phyloP scores from a whole-genome alignment of 2,329 filamentous ascomycete genomes.

The Thermothelomyces thermophilus region DNA sequence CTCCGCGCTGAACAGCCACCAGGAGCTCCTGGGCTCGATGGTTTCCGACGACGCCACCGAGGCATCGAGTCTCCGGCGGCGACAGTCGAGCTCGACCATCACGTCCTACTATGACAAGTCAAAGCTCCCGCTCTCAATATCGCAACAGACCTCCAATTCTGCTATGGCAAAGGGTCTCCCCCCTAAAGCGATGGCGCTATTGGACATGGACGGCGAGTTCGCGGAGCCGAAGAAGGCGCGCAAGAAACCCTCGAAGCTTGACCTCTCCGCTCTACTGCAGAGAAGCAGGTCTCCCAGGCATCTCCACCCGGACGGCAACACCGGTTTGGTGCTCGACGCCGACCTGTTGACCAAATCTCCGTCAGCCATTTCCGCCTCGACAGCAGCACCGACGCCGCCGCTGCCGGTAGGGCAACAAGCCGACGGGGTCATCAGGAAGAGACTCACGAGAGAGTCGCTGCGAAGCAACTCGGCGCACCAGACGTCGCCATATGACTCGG shows the following conservation, averaged over 20 bases:
- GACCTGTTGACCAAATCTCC: conserved; percentile 38
- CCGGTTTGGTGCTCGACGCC: conserved; percentile 30
- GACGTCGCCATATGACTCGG: not conserved
- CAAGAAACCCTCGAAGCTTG: conserved; percentile 44
- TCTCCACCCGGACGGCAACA: conserved; percentile 27
- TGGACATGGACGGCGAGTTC: conserved; percentile 39
- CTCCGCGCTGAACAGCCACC: conserved; percentile 25
- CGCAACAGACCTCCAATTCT: conserved; percentile 52
- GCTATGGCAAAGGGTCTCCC: conserved; percentile 52
- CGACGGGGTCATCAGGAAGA: conserved; percentile 30
- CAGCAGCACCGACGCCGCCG: conserved; percentile 28
- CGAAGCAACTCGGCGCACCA: conserved; percentile 8
- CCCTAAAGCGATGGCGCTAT: conserved; percentile 39
- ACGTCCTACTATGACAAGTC: conserved; percentile 51
- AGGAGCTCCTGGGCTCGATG: conserved; percentile 21
- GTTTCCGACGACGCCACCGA: conserved; percentile 31
- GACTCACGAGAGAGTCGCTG: conserved; percentile 34
- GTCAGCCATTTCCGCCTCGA: conserved; percentile 35
- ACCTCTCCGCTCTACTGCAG: conserved; percentile 40
- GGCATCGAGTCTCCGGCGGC: conserved; percentile 40
- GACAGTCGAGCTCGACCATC: conserved; percentile 49
- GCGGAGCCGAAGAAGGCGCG: conserved; percentile 32
- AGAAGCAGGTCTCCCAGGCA: conserved; percentile 28
- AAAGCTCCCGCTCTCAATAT: conserved; percentile 50
- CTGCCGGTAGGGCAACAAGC: conserved; percentile 25